Percentiles rank a stretch among this genome's conserved stretches.
Conservation (phyloP, 192 early-diverging fungal genomes). For the Backusella morwellensis region DNA sequence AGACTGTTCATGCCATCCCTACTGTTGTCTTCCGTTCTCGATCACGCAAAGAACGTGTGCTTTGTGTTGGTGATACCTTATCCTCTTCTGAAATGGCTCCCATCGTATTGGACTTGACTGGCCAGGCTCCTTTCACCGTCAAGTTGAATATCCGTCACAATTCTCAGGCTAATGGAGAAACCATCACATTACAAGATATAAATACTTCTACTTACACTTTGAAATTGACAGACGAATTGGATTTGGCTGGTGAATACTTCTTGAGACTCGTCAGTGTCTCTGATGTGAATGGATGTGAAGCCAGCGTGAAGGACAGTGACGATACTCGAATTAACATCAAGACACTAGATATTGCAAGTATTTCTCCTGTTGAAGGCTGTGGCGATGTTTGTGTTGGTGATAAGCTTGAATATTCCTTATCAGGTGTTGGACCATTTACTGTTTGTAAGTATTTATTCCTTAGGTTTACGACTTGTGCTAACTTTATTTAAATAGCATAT, state of each 20-base stretch:
- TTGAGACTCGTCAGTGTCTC: conserved; percentile 31
- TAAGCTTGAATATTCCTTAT: conserved; percentile 27
- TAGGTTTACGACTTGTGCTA: background rate
- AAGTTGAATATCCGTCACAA: conserved; percentile 28
- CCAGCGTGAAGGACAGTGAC: background rate
- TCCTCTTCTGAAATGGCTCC: conserved; percentile 17
- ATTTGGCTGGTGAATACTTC: conserved; percentile 31
- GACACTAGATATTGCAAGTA: conserved; percentile 33
- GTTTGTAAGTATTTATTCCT: conserved; percentile 25
- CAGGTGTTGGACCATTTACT: conserved; percentile 32
- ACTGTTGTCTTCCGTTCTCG: conserved; percentile 25
- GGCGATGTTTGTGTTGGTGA: conserved; percentile 44
- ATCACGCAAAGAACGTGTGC: background rate
- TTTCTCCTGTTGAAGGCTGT: conserved; percentile 24
- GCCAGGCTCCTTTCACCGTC: conserved; percentile 37
- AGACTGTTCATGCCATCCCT: conserved; percentile 33
- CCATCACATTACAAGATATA: conserved; percentile 28
- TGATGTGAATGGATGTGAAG: conserved; percentile 38
- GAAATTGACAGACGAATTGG: conserved; percentile 16
- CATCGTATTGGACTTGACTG: conserved; percentile 30
- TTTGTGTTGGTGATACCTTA: conserved; percentile 39
- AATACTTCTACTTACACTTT: conserved; percentile 20
- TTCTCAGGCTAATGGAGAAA: conserved; percentile 13
- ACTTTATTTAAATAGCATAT: conserved; percentile 21
- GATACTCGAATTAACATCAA: conserved; percentile 11